These are phyloP conservation scores for Fraxinus baroniana DNA, from an alignment of 305 asterid genomes.

Conservation along the genomic window DNA sequence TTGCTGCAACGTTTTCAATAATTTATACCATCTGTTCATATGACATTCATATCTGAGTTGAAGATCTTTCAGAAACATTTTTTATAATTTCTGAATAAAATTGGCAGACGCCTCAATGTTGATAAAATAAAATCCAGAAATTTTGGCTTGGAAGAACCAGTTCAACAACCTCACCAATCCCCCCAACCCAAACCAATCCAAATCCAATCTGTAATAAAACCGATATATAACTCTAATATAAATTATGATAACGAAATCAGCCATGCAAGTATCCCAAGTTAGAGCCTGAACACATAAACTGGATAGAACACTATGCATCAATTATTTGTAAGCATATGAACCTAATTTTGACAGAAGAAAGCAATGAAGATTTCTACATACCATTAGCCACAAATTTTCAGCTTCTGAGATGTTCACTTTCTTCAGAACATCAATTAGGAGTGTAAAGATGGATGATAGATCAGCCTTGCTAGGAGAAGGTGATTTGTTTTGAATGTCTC, in stretches of 20 bases:
- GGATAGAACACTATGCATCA: background rate
- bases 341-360: background rate
- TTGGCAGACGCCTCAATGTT: background rate
- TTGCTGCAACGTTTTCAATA: background rate
- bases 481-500: slow-evolving; percentile 31
- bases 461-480: slow-evolving; percentile 47
- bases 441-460: slow-evolving; percentile 44
- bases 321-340: background rate
- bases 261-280: background rate
- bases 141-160: background rate
- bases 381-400: slow-evolving; percentile 82
- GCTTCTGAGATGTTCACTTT: slow-evolving; percentile 58
- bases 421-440: slow-evolving; percentile 48
- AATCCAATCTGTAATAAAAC: background rate
- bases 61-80: background rate
- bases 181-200: background rate
- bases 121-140: background rate
- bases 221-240: background rate
- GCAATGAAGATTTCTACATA: slow-evolving; percentile 34
- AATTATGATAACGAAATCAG: background rate
- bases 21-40: background rate
- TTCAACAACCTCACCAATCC: background rate
- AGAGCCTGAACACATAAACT: background rate
- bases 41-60: background rate
- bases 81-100: background rate